Conservation (phyloP, 192 early-diverging fungal species). For the Fimicolochytrium jonesii region DNA sequence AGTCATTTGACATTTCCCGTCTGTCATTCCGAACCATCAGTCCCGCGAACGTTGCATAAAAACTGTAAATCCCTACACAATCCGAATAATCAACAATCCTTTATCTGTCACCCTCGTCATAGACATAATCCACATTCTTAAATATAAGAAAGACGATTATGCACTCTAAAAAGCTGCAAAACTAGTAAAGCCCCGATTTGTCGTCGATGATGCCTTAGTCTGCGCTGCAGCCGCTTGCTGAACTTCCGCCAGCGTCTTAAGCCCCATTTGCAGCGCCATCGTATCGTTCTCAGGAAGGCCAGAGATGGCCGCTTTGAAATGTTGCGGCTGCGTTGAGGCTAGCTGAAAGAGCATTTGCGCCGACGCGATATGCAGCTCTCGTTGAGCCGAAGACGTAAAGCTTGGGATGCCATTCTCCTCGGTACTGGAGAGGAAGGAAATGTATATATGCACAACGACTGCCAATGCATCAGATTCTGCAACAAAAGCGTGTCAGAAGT, state of each 20-base stretch:
- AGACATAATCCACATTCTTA: too few species aligned
- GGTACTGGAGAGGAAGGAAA: conserved; percentile 1
- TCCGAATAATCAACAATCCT: too few species aligned
- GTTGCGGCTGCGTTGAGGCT: conserved; percentile 14
- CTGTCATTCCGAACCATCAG: not conserved
- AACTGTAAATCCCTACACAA: too few species aligned
- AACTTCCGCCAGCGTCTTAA: conserved; percentile 14
- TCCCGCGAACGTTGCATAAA: too few species aligned
- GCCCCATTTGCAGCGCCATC: conserved; percentile 22
- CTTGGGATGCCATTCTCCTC: not conserved
- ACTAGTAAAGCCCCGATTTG: too few species aligned
- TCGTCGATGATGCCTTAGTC: too few species aligned
- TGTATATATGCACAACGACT: conserved; percentile 18
- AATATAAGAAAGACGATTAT: too few species aligned
- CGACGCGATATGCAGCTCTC: conserved; percentile 4
- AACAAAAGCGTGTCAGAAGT: not conserved
- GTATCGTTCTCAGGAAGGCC: conserved; percentile 7
- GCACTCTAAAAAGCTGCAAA: too few species aligned
- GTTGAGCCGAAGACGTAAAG: not conserved
- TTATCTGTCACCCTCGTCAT: too few species aligned
- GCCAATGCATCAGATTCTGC: conserved; percentile 1
- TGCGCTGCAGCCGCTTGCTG: too few species aligned
- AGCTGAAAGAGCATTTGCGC: conserved; percentile 22
- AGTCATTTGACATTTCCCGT: not conserved
- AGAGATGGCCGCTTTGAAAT: conserved; percentile 24